Percentiles rank a stretch among this genome's conserved stretches.
Evolutionary conservation across 768 basidiomycete species (phyloP).

Genomic region (Termitomyces sp.): DNA sequence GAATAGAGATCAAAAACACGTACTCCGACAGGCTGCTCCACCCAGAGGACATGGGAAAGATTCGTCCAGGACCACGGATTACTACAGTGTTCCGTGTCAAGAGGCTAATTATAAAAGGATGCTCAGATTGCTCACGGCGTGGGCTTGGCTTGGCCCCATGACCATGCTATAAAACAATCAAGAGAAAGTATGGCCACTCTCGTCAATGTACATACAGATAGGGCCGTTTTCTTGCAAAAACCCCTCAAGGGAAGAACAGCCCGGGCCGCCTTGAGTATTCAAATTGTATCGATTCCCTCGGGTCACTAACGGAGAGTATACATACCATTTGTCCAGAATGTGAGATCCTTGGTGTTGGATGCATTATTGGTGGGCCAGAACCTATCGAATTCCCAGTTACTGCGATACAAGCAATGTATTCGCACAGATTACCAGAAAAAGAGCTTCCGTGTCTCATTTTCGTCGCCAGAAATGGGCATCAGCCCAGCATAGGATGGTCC

Average conservation of each 20-base stretch:
- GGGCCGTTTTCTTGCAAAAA: slow-evolving; percentile 66
- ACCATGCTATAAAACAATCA: slow-evolving; percentile 29
- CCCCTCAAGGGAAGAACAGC: slow-evolving; percentile 67
- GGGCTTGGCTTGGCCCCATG: slow-evolving; percentile 44
- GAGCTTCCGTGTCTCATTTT: slow-evolving; percentile 61
- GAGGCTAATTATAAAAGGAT: neutral
- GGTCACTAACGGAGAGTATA: neutral
- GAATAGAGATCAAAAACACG: neutral
- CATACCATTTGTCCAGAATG: slow-evolving; percentile 57
- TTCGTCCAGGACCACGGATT: slow-evolving; percentile 73
- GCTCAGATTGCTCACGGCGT: slow-evolving; percentile 21
- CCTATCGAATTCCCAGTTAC: slow-evolving; percentile 37
- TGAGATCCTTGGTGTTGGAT: slow-evolving; percentile 54
- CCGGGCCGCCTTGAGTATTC: slow-evolving; percentile 56
- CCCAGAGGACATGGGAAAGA: slow-evolving; percentile 60
- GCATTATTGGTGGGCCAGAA: slow-evolving; percentile 68
- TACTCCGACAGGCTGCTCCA: slow-evolving; percentile 71
- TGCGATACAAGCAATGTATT: neutral
- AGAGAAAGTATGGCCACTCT: slow-evolving; percentile 1
- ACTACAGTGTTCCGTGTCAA: slow-evolving; percentile 21
- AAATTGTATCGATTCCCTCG: slow-evolving; percentile 16
- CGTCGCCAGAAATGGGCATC: slow-evolving; percentile 55
- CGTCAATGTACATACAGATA: slow-evolving; percentile 35
- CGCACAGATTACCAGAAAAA: slow-evolving; percentile 33
- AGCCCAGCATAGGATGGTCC: slow-evolving; percentile 70